Base-by-base conservation (phyloP, 257 asterid species). In the Scutellaria barbata region DNA sequence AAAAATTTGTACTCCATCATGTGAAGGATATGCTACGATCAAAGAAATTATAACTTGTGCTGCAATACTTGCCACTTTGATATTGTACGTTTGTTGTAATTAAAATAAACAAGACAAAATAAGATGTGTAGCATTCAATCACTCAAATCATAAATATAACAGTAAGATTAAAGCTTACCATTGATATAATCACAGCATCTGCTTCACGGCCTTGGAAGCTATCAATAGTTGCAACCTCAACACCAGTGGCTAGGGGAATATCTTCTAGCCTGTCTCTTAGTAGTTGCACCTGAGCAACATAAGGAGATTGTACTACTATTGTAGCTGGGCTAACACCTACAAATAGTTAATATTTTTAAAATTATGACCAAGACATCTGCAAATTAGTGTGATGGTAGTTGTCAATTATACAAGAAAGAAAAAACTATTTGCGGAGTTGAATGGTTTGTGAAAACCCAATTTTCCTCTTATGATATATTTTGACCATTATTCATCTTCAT, bases 121-220 rank as follows among this genome's bases (percentile, higher is more conserved):
- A 69, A 54, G 52, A 14, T 48, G 57, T n/a, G 61, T 12, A 69
- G 22, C 17, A 56, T 48, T 30, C 13, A 8, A 25, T 53, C 62
- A 58, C 43, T 22, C 35, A 30, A 30, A 30, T 30, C 35, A 30
- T 20, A 22, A 6, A 39, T 45, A 64, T 8, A 55, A 57, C 25
- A 39, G 46, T 35, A 53, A 48, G 48, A 63, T 39, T 10, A 66
- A 63, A 72, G 55, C 81, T 68, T 83, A 93, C 98, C 98, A 93
- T 90, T 51, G 98, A 94, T 80, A 93, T 86, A 43, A 93, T 89
- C 62, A 93, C 96, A 14, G 97, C 97, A 86, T 94, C 97, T 42
- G 97, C 93, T 83, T 94, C 97, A 62, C 98, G 96, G 75, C 98
- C 98, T 85, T 94, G 98, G 74, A 94, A 94, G 81, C 98, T 94